phyloP scores from a whole-genome alignment of 2,329 filamentous ascomycete species.

The Cryphonectria japonica region DNA sequence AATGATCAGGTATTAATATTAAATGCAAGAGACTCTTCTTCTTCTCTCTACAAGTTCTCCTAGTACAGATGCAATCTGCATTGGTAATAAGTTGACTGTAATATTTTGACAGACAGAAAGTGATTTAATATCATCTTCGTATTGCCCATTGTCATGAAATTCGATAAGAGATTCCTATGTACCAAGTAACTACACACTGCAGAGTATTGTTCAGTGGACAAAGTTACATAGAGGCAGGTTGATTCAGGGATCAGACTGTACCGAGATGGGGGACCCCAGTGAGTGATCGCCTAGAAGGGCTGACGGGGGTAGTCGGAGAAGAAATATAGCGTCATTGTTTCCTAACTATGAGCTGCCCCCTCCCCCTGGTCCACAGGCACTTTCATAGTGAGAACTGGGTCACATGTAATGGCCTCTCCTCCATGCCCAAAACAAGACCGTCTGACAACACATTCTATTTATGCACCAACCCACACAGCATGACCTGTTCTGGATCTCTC shows the following conservation, averaged over 20 bases:
- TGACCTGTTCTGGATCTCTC: background rate
- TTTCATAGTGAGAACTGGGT: slow-evolving; percentile 6
- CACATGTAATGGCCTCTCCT: slow-evolving; percentile 13
- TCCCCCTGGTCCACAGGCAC: background rate
- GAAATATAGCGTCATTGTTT: slow-evolving; percentile 4
- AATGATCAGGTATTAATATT: background rate
- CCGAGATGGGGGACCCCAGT: slow-evolving; percentile 6
- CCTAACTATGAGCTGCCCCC: background rate
- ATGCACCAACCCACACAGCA: background rate
- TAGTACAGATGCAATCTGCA: background rate
- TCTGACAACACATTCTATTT: slow-evolving; percentile 15
- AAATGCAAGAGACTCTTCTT: background rate
- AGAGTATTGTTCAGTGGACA: background rate
- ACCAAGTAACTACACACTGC: too few species aligned
- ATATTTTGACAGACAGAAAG: background rate
- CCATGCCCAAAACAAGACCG: background rate
- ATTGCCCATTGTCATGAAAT: background rate
- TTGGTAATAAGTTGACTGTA: background rate
- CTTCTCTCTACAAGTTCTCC: too few species aligned
- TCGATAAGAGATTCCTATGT: background rate
- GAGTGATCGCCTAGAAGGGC: background rate
- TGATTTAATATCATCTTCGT: background rate
- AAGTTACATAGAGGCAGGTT: background rate
- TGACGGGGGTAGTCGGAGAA: background rate
- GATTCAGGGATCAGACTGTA: slow-evolving; percentile 12